Evolutionary conservation across 2,329 filamentous ascomycete species (phyloP).

Genomic region (Talaromyces funiculosus): DNA sequence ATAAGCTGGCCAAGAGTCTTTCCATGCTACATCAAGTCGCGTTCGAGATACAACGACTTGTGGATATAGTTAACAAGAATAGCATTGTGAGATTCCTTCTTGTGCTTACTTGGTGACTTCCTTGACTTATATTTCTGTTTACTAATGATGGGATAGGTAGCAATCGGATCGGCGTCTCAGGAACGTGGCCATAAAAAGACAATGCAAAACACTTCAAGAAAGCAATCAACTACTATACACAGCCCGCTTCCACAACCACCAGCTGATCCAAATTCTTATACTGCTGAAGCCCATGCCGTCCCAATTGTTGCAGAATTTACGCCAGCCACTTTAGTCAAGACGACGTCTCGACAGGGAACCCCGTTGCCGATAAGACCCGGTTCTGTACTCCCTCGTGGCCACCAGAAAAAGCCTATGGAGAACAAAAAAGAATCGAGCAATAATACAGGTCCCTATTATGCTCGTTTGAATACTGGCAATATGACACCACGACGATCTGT

Average conservation of each 20-base stretch:
- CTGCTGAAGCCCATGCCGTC: not conserved
- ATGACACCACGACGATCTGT: slow-evolving; percentile 2
- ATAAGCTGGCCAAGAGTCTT: slow-evolving; percentile 63
- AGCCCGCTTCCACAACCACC: not conserved
- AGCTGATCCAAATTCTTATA: not conserved
- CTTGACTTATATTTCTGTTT: slow-evolving; percentile 35
- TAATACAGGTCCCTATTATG: not conserved
- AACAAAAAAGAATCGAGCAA: not conserved
- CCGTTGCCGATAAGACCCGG: not conserved
- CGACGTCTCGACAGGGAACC: not conserved
- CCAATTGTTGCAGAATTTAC: not conserved
- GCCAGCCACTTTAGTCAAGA: slow-evolving; percentile 7
- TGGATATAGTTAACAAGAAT: slow-evolving; percentile 74
- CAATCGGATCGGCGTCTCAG: not conserved
- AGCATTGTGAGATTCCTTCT: slow-evolving; percentile 41
- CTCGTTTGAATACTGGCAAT: not conserved
- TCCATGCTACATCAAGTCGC: slow-evolving; percentile 70
- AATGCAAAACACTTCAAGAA: not conserved
- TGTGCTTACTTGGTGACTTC: not conserved
- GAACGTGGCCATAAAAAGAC: not conserved
- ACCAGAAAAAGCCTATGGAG: not conserved
- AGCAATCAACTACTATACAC: not conserved
- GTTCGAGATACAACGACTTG: slow-evolving; percentile 78
- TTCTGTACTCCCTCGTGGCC: not conserved
- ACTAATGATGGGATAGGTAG: slow-evolving; percentile 38